A percentile compares a stretch with the other conserved stretches of the same genome.
Evolutionary conservation across 164 flowering plant species (phyloP).

Genomic region (Nymphaea thermarum): DNA sequence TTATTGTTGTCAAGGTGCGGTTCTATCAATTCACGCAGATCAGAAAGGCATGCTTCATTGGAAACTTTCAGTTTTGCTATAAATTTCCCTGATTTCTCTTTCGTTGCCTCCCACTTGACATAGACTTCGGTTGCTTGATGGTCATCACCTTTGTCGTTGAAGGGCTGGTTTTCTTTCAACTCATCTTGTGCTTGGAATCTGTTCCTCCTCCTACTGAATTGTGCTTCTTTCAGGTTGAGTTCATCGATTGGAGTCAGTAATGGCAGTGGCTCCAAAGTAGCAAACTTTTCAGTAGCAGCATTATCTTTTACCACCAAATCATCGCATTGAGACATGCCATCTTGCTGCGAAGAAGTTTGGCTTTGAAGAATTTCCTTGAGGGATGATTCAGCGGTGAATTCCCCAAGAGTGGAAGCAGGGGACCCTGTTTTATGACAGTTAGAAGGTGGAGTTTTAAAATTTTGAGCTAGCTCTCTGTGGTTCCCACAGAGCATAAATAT

Average conservation of each 20-base stretch:
- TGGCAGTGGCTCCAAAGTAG: constrained; percentile 5
- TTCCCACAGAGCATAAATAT: constrained; percentile 92
- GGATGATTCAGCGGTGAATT: constrained; percentile 3
- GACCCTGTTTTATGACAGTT: constrained; percentile 18
- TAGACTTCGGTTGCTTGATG: constrained; percentile 28
- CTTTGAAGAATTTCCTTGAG: constrained; percentile 13
- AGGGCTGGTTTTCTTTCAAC: constrained; percentile 40
- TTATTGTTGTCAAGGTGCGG: constrained; percentile 32
- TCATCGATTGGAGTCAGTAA: constrained; percentile 11
- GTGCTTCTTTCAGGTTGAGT: constrained; percentile 10
- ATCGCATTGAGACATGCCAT: constrained; percentile 5
- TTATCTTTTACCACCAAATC: constrained; percentile 5
- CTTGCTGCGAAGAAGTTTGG: constrained; percentile 6
- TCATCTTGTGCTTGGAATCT: constrained; percentile 6
- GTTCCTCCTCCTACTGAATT: constrained; percentile 4
- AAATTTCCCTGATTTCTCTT: constrained; percentile 49
- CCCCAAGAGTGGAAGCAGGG: constrained; percentile 4
- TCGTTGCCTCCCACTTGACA: constrained; percentile 77
- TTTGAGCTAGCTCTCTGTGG: constrained; percentile 66
- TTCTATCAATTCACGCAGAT: constrained; percentile 55
- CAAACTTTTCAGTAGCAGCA: constrained; percentile 2
- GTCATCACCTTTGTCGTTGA: constrained; percentile 6
- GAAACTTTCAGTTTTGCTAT: constrained; percentile 41
- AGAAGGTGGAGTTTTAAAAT: constrained; percentile 21
- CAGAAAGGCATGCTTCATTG: constrained; percentile 51